phyloP scores from a whole-genome alignment of 2,329 filamentous ascomycete genomes.

The Aspergillus sclerotialis region DNA sequence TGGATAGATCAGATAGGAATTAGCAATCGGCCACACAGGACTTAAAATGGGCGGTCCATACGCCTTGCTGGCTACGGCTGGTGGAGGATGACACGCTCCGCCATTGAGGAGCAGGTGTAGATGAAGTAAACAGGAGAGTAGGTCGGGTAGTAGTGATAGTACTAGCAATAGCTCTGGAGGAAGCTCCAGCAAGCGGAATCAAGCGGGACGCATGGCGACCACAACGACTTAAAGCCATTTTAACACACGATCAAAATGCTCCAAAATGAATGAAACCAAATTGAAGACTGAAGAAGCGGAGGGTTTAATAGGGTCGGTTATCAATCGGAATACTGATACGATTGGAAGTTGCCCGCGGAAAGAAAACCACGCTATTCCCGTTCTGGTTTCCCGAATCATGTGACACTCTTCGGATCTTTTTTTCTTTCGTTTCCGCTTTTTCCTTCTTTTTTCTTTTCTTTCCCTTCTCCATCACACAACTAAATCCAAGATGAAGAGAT shows the following conservation, averaged over 20 bases:
- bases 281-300: constrained; percentile 14
- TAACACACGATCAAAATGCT: not conserved
- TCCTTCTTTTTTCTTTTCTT: constrained; percentile 7
- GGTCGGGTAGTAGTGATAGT: constrained; percentile 13
- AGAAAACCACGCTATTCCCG: constrained; percentile 21
- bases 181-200: constrained; percentile 25
- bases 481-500: constrained; percentile 37
- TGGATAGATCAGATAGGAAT: constrained; percentile 48
- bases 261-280: constrained; percentile 2
- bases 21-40: constrained; percentile 4
- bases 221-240: constrained; percentile 32
- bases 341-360: constrained; percentile 28
- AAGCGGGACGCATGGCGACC: constrained; percentile 26
- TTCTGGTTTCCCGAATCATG: constrained; percentile 13
- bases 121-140: constrained; percentile 13
- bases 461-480: constrained; percentile 31
- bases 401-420: not conserved
- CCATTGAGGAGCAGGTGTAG: constrained; percentile 22
- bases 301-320: constrained; percentile 12
- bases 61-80: constrained; percentile 37
- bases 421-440: constrained; percentile 9
- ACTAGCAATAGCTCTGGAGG: constrained; percentile 19
- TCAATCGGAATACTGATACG: constrained; percentile 10
- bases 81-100: constrained; percentile 33
- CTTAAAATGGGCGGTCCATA: too few species aligned